phyloP scores from a whole-genome alignment of 2,329 filamentous ascomycete species.

The Diplocarpon mali region DNA sequence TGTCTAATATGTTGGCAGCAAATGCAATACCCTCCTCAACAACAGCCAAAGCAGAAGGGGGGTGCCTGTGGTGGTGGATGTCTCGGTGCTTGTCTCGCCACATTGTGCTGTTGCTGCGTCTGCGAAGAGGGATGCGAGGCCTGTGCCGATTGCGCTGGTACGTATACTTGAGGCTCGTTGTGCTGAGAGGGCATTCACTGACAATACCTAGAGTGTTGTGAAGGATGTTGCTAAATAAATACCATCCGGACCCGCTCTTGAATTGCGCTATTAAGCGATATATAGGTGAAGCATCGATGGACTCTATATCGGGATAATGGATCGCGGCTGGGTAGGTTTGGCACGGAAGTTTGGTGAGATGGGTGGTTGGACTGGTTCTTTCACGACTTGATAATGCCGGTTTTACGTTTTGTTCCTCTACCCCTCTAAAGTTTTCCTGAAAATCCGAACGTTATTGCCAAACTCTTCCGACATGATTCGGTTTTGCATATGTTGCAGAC shows the following conservation, averaged over 20 bases:
- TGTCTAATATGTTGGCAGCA: conserved; percentile 27
- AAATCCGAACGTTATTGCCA: too few species aligned
- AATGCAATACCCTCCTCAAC: conserved; percentile 35
- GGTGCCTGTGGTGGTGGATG: conserved; percentile 32
- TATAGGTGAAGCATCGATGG: neutral
- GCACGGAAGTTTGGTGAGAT: too few species aligned
- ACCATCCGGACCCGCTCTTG: neutral
- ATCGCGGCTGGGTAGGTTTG: too few species aligned
- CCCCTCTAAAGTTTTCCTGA: too few species aligned
- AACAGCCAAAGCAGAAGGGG: conserved; percentile 28
- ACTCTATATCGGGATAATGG: neutral
- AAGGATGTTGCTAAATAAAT: conserved; percentile 21
- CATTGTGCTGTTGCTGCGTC: conserved; percentile 40
- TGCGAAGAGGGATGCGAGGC: conserved; percentile 41
- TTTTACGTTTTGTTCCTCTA: too few species aligned
- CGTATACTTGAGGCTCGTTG: neutral
- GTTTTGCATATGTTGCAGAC: too few species aligned
- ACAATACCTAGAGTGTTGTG: conserved; percentile 19
- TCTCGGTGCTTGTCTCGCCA: conserved; percentile 36
- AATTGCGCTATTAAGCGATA: neutral
- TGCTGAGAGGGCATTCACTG: conserved; percentile 1
- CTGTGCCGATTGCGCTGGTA: conserved; percentile 33
- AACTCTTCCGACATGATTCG: too few species aligned
- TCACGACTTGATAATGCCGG: too few species aligned
- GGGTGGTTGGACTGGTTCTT: too few species aligned